These are phyloP conservation scores for Leccinum variicolor DNA, from an alignment of 768 basidiomycete genomes.

Conservation along the genomic window DNA sequence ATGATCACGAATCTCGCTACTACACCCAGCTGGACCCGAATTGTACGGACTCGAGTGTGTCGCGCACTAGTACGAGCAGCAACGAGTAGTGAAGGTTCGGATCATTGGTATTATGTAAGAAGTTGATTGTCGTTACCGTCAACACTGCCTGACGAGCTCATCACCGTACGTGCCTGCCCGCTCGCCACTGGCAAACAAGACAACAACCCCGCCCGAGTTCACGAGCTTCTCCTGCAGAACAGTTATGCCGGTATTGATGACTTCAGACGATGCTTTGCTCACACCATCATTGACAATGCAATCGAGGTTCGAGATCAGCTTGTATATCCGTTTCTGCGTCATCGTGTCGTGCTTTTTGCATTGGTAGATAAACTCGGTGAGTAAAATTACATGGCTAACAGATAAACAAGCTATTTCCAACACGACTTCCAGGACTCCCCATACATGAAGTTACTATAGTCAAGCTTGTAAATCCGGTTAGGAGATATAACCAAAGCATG, in stretches of 20 bases:
- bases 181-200: not conserved
- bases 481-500: conserved; percentile 16
- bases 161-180: not conserved
- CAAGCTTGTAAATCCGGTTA: conserved; percentile 8
- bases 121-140: not conserved
- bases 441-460: conserved; percentile 5
- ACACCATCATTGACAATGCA: not conserved
- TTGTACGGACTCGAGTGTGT: no score
- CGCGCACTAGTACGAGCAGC: not conserved
- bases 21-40: not conserved
- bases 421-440: conserved; percentile 19
- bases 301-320: not conserved
- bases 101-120: not conserved
- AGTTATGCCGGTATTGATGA: not conserved
- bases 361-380: not conserved
- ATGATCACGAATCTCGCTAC: not conserved
- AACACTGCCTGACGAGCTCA: not conserved
- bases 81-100: not conserved
- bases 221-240: not conserved
- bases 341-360: not conserved
- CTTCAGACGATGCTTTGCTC: not conserved
- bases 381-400: not conserved
- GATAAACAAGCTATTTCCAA: conserved; percentile 11
- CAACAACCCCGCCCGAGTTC: not conserved
- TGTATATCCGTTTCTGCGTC: not conserved